Evolutionary conservation across 1,139 yeast species (phyloP), one percentile per base, ranked within the genome.

Genomic region (Scheffersomyces titani): DNA sequence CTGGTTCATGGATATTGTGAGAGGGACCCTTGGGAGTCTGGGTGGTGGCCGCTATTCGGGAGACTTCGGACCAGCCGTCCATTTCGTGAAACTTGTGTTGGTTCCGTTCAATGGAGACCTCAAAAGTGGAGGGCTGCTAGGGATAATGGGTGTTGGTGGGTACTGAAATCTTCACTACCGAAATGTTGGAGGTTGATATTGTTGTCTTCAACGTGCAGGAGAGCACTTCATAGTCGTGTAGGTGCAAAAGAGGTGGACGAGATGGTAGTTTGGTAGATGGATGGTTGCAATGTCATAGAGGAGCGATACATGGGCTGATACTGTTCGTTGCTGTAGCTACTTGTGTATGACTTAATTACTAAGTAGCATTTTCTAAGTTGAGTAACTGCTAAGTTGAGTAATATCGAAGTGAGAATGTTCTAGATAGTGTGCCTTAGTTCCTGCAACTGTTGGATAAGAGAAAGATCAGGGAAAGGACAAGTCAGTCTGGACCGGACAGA

Each of bases 21-120:
- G 24, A 19, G 54, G 16, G 40, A 22, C 45, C 44, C 16, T 13
- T 49, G 7, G 24, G 19, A 16, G 36, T 50, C 44, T 6, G 53
- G 16, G 66, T 61, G 16, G 73, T 64, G 20, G 75, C 70, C 40
- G 72, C 67, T 57, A 71, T 67, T 52, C 75, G 71, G 49, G 70
- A 61, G 46, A 72, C 71, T 71, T 69, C 63, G 52, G 59, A 56
- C 67, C 67, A 64, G 59, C 58, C 58, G 52, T 64, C 67, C 67
- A 63, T 63, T 49, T 20, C 24, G 24, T 19, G 24, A 46, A 7
- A 46, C 6, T 11, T 46, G 16, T 21, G 49, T 46, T 19, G 19
- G 22, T 11, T 30, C 16, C 2, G 13, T 5, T 9, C 2, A 5
- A 11, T 11, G 16, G 16, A 30, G 40, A 30, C 9, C 13, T 13